Evolutionary conservation across 208 protist species (phyloP).

Genomic region (Trypanosoma theileri): DNA sequence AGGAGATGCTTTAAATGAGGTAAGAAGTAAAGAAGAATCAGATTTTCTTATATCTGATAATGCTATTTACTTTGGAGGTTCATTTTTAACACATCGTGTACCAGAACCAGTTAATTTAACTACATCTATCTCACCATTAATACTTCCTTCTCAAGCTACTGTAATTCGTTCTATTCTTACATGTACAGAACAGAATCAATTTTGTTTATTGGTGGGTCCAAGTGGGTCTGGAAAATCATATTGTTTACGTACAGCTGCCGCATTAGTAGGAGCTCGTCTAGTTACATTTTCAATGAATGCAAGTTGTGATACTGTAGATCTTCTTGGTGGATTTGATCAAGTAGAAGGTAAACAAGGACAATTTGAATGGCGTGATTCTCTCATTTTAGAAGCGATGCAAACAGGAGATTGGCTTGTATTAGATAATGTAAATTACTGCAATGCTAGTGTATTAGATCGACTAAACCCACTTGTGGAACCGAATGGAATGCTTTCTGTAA

Average conservation of each 20-base stretch:
- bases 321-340: slow-evolving; percentile 99
- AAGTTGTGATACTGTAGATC: slow-evolving; percentile 98
- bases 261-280: slow-evolving; percentile 90
- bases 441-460: slow-evolving; percentile 98
- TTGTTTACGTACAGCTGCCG: slow-evolving; percentile 92
- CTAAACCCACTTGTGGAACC: slow-evolving; percentile 99
- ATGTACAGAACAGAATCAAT: slow-evolving; percentile 93
- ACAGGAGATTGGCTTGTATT: slow-evolving; percentile 98
- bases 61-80: slow-evolving; percentile 58
- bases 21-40: slow-evolving; percentile 24
- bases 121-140: slow-evolving; percentile 29
- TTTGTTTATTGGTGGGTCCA: slow-evolving; percentile 95
- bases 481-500: slow-evolving; percentile 93
- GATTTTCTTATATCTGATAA: slow-evolving; percentile 72
- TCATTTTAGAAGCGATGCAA: slow-evolving; percentile 95
- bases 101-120: not conserved
- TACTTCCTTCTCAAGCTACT: slow-evolving; percentile 71
- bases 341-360: slow-evolving; percentile 93
- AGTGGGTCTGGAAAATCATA: slow-evolving; percentile 96
- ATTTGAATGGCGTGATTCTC: slow-evolving; percentile 99
- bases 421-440: slow-evolving; percentile 99
- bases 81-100: slow-evolving; percentile 33
- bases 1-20: slow-evolving; percentile 12
- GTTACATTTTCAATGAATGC: slow-evolving; percentile 97
- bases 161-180: slow-evolving; percentile 84